phyloP scores from a whole-genome alignment of 2,329 filamentous ascomycete species.

The Cladosporium sp. region DNA sequence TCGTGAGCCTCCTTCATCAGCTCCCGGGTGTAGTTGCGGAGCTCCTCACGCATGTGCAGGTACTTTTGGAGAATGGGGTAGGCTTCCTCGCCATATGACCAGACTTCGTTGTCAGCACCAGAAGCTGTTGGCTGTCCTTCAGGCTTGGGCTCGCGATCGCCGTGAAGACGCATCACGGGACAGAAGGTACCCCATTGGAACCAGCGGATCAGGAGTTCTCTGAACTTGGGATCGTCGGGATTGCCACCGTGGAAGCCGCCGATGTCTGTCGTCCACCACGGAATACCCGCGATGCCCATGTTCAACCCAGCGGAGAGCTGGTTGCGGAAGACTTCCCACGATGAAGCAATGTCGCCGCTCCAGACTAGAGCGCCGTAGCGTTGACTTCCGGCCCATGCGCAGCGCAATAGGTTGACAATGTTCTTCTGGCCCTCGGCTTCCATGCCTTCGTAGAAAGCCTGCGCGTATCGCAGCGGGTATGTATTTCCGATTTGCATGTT shows the following conservation, averaged over 20 bases:
- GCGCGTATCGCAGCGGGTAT: conserved; percentile 56
- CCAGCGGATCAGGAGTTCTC: conserved; percentile 63
- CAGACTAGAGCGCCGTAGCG: conserved; percentile 63
- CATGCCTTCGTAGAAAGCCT: conserved; percentile 59
- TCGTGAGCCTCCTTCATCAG: conserved; percentile 60
- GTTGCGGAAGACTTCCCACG: conserved; percentile 56
- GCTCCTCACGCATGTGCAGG: conserved; percentile 53
- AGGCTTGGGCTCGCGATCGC: conserved; percentile 59
- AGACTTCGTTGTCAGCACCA: conserved; percentile 60
- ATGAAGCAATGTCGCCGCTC: conserved; percentile 64
- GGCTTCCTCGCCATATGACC: conserved; percentile 60
- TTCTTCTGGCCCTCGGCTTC: conserved; percentile 49
- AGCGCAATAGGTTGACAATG: conserved; percentile 57
- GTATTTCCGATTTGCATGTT: conserved; percentile 57
- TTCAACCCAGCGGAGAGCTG: conserved; percentile 62
- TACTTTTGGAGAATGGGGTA: conserved; percentile 59
- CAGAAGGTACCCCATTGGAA: conserved; percentile 67
- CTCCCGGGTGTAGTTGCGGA: conserved; percentile 55
- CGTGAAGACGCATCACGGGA: conserved; percentile 64
- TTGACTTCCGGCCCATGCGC: conserved; percentile 57
- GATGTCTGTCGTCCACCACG: conserved; percentile 69
- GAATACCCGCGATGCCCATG: conserved; percentile 61
- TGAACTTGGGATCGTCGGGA: conserved; percentile 51
- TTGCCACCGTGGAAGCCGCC: conserved; percentile 66
- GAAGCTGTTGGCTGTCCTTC: conserved; percentile 23